phyloP scores from a whole-genome alignment of 257 asterid species.

The Agastache rugosa region DNA sequence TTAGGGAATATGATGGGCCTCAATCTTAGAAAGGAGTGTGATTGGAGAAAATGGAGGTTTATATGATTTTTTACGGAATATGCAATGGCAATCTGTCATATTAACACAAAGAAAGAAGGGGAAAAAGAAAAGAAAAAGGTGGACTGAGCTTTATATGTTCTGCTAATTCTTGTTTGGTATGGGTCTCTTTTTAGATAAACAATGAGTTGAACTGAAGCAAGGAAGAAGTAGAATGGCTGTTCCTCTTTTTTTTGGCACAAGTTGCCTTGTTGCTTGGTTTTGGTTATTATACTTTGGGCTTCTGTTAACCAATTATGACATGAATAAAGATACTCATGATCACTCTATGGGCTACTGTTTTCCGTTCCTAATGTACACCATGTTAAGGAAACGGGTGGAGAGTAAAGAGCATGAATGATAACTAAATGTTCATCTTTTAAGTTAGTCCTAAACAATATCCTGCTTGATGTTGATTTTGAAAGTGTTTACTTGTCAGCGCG shows the following conservation, averaged over 20 bases:
- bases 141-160: constrained; percentile 3
- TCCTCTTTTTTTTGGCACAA: constrained; percentile 11
- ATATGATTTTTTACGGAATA: not conserved
- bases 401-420: not conserved
- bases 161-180: not conserved
- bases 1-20: not conserved
- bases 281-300: not conserved
- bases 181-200: not conserved
- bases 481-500: not conserved
- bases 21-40: not conserved
- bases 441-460: not conserved
- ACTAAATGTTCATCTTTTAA: not conserved
- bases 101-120: not conserved
- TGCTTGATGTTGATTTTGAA: constrained; percentile 18
- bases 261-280: constrained; percentile 19
- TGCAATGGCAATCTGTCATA: not conserved
- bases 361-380: not conserved
- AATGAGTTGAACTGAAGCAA: not conserved
- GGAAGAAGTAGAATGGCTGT: not conserved
- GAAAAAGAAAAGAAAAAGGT: not conserved
- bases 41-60: not conserved
- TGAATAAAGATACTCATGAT: constrained; percentile 12
- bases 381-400: not conserved
- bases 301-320: not conserved
- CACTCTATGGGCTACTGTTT: not conserved